Conservation (phyloP, 768 basidiomycete species). For the Amanita pallidorosea region DNA sequence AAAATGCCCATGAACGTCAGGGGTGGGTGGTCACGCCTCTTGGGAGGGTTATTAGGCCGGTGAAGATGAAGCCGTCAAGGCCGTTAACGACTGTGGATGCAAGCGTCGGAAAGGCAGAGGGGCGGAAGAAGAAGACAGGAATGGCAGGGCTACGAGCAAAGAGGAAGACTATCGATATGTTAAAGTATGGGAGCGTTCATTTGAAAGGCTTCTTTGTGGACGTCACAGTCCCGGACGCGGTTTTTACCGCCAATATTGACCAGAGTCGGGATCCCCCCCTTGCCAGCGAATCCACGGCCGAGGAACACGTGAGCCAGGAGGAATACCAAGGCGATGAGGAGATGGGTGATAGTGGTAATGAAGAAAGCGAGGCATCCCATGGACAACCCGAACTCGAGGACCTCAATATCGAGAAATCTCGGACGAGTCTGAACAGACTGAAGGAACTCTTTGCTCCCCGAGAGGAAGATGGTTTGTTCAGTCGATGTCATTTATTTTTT, state of each 20-base stretch:
- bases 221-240: conserved; percentile 5
- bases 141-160: conserved; percentile 39
- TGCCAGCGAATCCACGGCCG: conserved; percentile 7
- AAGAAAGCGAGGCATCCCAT: conserved; percentile 5
- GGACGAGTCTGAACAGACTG: conserved; percentile 25
- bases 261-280: not conserved
- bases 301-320: conserved; percentile 10
- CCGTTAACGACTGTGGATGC: conserved; percentile 34
- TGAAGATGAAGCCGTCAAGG: conserved; percentile 59
- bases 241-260: not conserved
- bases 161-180: conserved; percentile 60
- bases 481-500: not conserved
- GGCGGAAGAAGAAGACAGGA: too few species aligned
- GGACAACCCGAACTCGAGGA: not conserved
- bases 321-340: conserved; percentile 9
- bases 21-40: conserved; percentile 67
- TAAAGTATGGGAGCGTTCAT: conserved; percentile 58
- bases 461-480: conserved; percentile 47
- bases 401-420: conserved; percentile 1
- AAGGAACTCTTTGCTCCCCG: conserved; percentile 69
- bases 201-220: conserved; percentile 63
- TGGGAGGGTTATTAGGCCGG: conserved; percentile 52
- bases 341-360: conserved; percentile 3
- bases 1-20: conserved; percentile 36
- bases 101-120: conserved; percentile 5